Evolutionary conservation across 1,284 basidiomycete species (phyloP), one percentile per base, ranked within the genome.

Genomic region (Heterobasidion occidentale): DNA sequence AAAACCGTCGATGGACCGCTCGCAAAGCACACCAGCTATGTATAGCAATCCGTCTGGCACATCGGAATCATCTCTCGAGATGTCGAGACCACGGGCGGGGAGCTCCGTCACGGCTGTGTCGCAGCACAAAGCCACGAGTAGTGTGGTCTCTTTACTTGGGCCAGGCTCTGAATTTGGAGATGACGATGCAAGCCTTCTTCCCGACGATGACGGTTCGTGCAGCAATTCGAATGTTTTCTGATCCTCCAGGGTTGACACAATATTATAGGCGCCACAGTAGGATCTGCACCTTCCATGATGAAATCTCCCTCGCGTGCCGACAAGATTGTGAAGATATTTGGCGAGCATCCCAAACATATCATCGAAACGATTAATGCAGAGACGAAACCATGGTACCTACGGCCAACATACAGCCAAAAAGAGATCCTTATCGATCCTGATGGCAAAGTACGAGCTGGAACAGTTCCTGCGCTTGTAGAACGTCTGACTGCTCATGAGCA

Each of bases 401-500:
- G 83, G 19, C 82, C 89, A 3, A 89, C 90, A 63, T 94, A 92
- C 68, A 81, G 79, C 55, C 81, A 86, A 51, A 79, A 80, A 12
- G 93, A 97, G 61, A 90, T 98, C 62, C 70, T 92, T 60, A 83
- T 97, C 63, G 90, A 94, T 64, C 79, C 87, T 4, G 92, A 94
- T 66, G 87, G 88, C 44, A 77, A 80, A 57, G 88, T 98, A 56
- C 84, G 89, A 56, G 96, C 91, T 27, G 96, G 94, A 1, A 95
- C 94, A 1, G 77, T 96, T 11, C 74, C 81, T 14, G 92, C 93
- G 3, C 75, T 98, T 8, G 85, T 98, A 5, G 94, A 94, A 66
- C 83, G 92, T 7, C 74, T 98, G 57, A 98, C 96, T 2, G 86
- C 91, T 36, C 96, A 99, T 69, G 90, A 92, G 61, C 81, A 84